Conservation (phyloP, 2,329 filamentous ascomycete species). For the Stromatinia cepivora region DNA sequence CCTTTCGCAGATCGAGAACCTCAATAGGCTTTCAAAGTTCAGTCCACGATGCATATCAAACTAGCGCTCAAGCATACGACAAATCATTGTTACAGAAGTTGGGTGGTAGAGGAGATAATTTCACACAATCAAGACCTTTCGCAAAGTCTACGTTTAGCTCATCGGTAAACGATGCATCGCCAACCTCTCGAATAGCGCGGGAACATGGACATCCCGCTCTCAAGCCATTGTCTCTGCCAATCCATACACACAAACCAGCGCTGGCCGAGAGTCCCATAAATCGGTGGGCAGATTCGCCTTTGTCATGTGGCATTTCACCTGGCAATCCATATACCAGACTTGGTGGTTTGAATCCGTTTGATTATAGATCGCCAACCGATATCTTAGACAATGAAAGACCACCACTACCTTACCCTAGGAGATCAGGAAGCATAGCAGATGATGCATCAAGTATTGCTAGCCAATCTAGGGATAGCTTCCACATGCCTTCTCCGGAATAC, state of each 20-base stretch:
- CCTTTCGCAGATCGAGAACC: slow-evolving; percentile 31
- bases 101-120: slow-evolving; percentile 40
- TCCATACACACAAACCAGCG: slow-evolving; percentile 35
- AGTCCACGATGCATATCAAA: slow-evolving; percentile 41
- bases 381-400: slow-evolving; percentile 38
- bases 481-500: slow-evolving; percentile 46
- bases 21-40: slow-evolving; percentile 40
- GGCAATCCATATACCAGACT: slow-evolving; percentile 34
- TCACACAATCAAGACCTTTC: slow-evolving; percentile 39
- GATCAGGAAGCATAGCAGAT: slow-evolving; percentile 49
- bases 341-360: slow-evolving; percentile 32
- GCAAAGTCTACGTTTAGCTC: slow-evolving; percentile 38
- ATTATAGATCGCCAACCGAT: slow-evolving; percentile 39
- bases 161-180: slow-evolving; percentile 40
- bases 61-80: slow-evolving; percentile 43
- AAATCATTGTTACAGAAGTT: slow-evolving; percentile 43
- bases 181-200: slow-evolving; percentile 39
- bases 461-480: slow-evolving; percentile 60
- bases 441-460: slow-evolving; percentile 51
- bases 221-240: slow-evolving; percentile 42
- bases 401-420: slow-evolving; percentile 41
- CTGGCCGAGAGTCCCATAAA: slow-evolving; percentile 38
- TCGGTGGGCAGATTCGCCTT: slow-evolving; percentile 39
- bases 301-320: slow-evolving; percentile 38
- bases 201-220: slow-evolving; percentile 38